These are phyloP conservation scores for Fusarium incarnatum DNA, from an alignment of 2,329 filamentous ascomycete species.

Conservation along the genomic window DNA sequence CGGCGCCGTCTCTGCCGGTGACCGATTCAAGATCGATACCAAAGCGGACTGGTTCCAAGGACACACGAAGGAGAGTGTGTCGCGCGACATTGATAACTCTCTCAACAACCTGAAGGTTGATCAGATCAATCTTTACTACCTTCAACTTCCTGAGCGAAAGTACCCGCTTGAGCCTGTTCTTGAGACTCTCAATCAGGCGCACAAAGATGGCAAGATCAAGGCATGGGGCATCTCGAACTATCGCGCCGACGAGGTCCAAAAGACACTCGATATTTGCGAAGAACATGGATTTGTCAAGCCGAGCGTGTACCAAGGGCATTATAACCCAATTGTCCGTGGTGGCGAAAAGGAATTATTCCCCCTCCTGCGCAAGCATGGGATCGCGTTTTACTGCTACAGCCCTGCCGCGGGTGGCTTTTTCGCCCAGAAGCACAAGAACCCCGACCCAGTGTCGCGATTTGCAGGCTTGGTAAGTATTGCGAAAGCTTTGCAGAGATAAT, in stretches of 20 bases:
- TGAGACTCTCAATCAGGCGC: slow-evolving; percentile 56
- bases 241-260: slow-evolving; percentile 56
- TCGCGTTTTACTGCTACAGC: slow-evolving; percentile 59
- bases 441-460: slow-evolving; percentile 35
- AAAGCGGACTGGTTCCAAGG: slow-evolving; percentile 49
- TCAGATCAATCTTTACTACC: slow-evolving; percentile 39
- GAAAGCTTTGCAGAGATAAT: fast-evolving
- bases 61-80: slow-evolving; percentile 47
- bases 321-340: slow-evolving; percentile 58
- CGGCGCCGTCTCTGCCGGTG: slow-evolving; percentile 44
- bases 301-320: slow-evolving; percentile 60
- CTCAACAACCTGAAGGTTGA: slow-evolving; percentile 46
- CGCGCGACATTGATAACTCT: slow-evolving; percentile 48
- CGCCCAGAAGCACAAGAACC: slow-evolving; percentile 41
- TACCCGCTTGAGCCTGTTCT: slow-evolving; percentile 57
- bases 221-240: slow-evolving; percentile 62
- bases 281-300: slow-evolving; percentile 56
- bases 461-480: slow-evolving; percentile 39
- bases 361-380: slow-evolving; percentile 54
- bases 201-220: slow-evolving; percentile 57
- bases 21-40: slow-evolving; percentile 51
- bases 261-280: slow-evolving; percentile 57
- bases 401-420: slow-evolving; percentile 44
- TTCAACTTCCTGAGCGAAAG: slow-evolving; percentile 51
- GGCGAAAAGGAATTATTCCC: slow-evolving; percentile 58